Conservation (phyloP, 1,284 basidiomycete genomes). For the Abortiporus biennis region DNA sequence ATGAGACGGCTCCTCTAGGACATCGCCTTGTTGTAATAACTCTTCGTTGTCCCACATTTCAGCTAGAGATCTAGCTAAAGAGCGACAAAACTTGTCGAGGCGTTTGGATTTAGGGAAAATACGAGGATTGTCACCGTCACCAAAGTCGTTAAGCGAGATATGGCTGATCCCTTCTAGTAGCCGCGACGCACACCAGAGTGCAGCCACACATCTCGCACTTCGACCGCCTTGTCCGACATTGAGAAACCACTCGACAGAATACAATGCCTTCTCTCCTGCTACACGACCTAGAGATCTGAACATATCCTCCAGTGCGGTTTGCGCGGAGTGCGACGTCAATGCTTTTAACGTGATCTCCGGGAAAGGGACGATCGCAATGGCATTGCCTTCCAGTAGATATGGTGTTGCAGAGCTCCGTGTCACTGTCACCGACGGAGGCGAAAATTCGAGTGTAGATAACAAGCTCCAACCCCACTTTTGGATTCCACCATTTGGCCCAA, state of each 20-base stretch:
- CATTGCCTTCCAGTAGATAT: conserved; percentile 51
- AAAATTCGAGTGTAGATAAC: conserved; percentile 71
- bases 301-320: conserved; percentile 58
- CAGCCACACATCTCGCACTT: conserved; percentile 52
- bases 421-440: conserved; percentile 44
- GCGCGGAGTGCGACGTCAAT: conserved; percentile 51
- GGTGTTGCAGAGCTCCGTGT: conserved; percentile 42
- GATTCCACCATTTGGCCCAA: conserved; percentile 78
- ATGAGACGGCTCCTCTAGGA: conserved; percentile 13
- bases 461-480: conserved; percentile 88
- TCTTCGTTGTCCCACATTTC: conserved; percentile 62
- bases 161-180: conserved; percentile 67
- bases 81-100: conserved; percentile 60
- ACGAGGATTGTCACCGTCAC: conserved; percentile 16
- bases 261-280: conserved; percentile 64
- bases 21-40: conserved; percentile 14
- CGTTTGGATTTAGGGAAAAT: conserved; percentile 21
- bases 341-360: conserved; percentile 58
- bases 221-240: conserved; percentile 45
- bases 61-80: conserved; percentile 56
- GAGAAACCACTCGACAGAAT: conserved; percentile 79
- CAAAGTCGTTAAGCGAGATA: conserved; percentile 32
- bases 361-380: conserved; percentile 38
- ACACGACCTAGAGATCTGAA: conserved; percentile 67
- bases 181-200: conserved; percentile 77